phyloP scores from a whole-genome alignment of 768 basidiomycete species.

The Lactifluus subvellereus region DNA sequence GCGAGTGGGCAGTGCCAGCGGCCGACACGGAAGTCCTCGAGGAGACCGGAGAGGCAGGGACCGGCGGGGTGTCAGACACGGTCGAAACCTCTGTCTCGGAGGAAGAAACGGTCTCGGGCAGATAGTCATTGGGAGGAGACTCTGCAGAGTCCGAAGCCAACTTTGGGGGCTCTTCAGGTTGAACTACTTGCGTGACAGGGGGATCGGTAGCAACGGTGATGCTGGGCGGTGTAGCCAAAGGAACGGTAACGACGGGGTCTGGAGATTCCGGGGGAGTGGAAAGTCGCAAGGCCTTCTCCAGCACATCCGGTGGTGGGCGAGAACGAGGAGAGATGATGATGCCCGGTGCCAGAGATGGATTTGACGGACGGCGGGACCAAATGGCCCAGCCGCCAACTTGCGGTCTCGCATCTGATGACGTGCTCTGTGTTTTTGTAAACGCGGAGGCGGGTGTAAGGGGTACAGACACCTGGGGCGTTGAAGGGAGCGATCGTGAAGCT shows the following conservation, averaged over 20 bases:
- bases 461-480: neutral
- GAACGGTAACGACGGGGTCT: constrained; percentile 12
- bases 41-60: constrained; percentile 51
- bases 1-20: constrained; percentile 30
- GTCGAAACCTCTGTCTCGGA: constrained; percentile 48
- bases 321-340: constrained; percentile 66
- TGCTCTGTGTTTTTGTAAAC: neutral
- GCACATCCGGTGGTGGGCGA: constrained; percentile 53
- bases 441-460: neutral
- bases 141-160: constrained; percentile 15
- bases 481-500: constrained; percentile 1
- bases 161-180: constrained; percentile 1
- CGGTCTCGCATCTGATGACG: neutral
- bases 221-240: neutral
- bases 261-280: constrained; percentile 41
- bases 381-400: constrained; percentile 45
- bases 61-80: constrained; percentile 40
- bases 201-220: neutral
- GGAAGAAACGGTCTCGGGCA: constrained; percentile 39
- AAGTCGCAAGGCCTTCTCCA: constrained; percentile 49
- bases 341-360: constrained; percentile 59
- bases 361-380: constrained; percentile 65
- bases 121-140: constrained; percentile 25
- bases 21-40: constrained; percentile 54
- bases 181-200: neutral